Base-by-base conservation (phyloP, 768 basidiomycete genomes). In the Boletellus ananiceps region DNA sequence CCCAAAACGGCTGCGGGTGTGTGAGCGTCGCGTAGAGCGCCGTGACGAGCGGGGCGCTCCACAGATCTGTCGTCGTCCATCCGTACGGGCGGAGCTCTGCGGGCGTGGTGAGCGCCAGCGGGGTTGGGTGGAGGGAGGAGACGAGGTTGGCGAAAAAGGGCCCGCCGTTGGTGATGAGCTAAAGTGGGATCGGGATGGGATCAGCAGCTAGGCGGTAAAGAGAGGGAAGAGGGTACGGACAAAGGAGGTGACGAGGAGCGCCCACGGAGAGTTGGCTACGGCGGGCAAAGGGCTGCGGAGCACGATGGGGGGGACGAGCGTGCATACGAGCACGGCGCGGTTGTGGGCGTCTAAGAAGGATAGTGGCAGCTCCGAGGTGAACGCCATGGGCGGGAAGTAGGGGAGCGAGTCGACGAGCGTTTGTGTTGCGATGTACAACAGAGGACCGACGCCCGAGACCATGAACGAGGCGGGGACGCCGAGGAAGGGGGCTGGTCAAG, bases 1-100 rank as follows among this genome's bases (percentile, higher is more conserved):
- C 79, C 84, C 84, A 93, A 66, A 87, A 86, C 0, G 91, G 87
- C 63, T 94, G 91, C 2, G 88, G 84, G 54, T 93, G 89, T 8
- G 91, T 93, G 44, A 93, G 76, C 49, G 83, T 78, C 46, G 92
- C 83, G 62, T 89, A 93, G 9, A 93, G 62, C 1, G 74, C 86
- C 11, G 90, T 91, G 57, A 84, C 70, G 56, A 84, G 69, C 7
- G 90, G 84, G 8, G 93, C 90, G 66, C 81, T 81, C 92, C 93
- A 95, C 27, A 93, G 65, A 62, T 95, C 93, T 0, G 81, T 78
- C 19, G 83, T 81, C 37, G 83, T 86, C 93, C 93, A 95, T 12
- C 93, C 93, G 49, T 85, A 86, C 0, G 88, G 78, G 46, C 75
- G 74, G 8, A 96, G 75, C 63, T 94, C 93, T 0, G 83, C 75